Base-by-base conservation (phyloP, 2,329 filamentous ascomycete genomes). In the Elsinoe necatrix region DNA sequence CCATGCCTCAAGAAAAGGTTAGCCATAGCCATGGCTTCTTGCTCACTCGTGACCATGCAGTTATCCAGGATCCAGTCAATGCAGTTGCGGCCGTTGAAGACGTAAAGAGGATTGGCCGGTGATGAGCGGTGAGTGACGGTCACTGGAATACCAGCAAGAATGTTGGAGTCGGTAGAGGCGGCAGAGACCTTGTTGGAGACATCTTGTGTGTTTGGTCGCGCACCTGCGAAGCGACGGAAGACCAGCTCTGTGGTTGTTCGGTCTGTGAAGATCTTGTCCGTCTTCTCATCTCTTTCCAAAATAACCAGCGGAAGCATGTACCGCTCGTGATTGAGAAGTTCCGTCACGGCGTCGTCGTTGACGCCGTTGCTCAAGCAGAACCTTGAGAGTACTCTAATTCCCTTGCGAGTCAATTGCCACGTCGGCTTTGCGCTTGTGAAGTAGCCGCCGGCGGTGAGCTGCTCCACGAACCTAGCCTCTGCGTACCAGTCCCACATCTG, bases 401-500 rank as follows among this genome's bases (percentile, higher is more conserved):
- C 41, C 41, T 45, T 45, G 4, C 41, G 41, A 20, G 41, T 45
- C 41, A 45, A 25, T 20, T 45, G 41, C 20, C 18, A 45, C 23
- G 41, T 45, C n/a, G 41, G 25, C 23, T 45, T 45, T 5, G 41
- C 41, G 21, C 41, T 45, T 21, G 41, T 45, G 41, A 45, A 45
- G 41, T 45, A 45, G 18, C 41, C 41, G 7, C 41, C 41, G 12
- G 41, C 41, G 4, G 41, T 25, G 41, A 45, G 18, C 16, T 45
- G 41, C 41, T 45, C 41, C 9, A 45, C 41, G 23, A 45, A 45
- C 14, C 41, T 3, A 11, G 41, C 41, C 41, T 45, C 41, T 3
- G 20, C 41, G n/a, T 45, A 45, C 41, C 41, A 45, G 20, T 45
- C 41, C 41, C 41, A 45, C 41, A 45, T 45, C 41, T 45, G 41